Percentiles rank a stretch among this genome's conserved stretches.
Evolutionary conservation across 2,329 filamentous ascomycete genomes (phyloP).

Genomic region (Fusarium cyanostomum): DNA sequence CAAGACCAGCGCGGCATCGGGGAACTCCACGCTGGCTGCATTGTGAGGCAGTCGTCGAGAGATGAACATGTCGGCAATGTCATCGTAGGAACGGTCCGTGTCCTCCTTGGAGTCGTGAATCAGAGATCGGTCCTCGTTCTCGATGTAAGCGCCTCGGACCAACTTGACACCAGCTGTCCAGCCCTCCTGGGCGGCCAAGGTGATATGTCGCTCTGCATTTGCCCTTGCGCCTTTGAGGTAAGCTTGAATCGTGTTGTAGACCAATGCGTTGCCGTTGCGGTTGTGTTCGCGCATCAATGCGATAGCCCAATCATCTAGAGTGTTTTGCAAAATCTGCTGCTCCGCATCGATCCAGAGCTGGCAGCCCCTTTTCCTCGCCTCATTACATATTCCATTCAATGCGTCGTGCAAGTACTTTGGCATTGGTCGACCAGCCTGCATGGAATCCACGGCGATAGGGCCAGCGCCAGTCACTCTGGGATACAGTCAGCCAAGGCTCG

Average conservation of each 20-base stretch:
- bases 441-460: slow-evolving; percentile 49
- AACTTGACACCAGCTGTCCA: slow-evolving; percentile 65
- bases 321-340: slow-evolving; percentile 54
- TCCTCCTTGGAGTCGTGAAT: slow-evolving; percentile 63
- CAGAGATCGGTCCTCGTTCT: slow-evolving; percentile 56
- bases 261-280: slow-evolving; percentile 42
- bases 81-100: slow-evolving; percentile 62
- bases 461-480: slow-evolving; percentile 55
- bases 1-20: slow-evolving; percentile 58
- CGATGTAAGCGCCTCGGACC: slow-evolving; percentile 65
- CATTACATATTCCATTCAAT: slow-evolving; percentile 51
- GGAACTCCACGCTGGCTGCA: slow-evolving; percentile 47
- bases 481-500: background rate
- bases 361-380: slow-evolving; percentile 48
- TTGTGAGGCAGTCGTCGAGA: slow-evolving; percentile 43
- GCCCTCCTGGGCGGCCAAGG: slow-evolving; percentile 54
- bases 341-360: slow-evolving; percentile 58
- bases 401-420: slow-evolving; percentile 52
- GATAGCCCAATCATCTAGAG: slow-evolving; percentile 47
- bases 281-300: slow-evolving; percentile 53
- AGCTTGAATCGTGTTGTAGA: slow-evolving; percentile 64
- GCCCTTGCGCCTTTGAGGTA: slow-evolving; percentile 60
- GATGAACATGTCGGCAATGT: slow-evolving; percentile 57
- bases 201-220: slow-evolving; percentile 57
- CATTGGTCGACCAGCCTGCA: slow-evolving; percentile 47